phyloP scores from a whole-genome alignment of 2,329 filamentous ascomycete genomes.

The Neofusicoccum sp. region DNA sequence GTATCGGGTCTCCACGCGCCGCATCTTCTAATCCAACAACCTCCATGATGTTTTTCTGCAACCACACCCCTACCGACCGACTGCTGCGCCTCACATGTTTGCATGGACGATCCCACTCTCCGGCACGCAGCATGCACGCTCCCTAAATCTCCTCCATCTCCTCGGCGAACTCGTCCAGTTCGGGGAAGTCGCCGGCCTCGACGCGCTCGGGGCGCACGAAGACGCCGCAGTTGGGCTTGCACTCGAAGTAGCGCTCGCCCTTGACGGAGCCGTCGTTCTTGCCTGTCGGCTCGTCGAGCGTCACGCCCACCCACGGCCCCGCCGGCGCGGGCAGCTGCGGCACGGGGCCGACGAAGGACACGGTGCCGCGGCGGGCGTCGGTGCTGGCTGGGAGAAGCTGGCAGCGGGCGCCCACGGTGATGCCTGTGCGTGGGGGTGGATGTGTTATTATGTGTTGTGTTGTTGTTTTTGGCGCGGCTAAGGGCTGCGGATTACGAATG shows the following conservation, averaged over 20 bases:
- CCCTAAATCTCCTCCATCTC: slow-evolving; percentile 64
- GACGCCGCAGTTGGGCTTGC: slow-evolving; percentile 67
- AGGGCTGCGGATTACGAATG: background rate
- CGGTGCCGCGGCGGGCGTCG: slow-evolving; percentile 66
- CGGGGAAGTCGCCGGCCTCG: slow-evolving; percentile 68
- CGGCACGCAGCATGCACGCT: too few species aligned
- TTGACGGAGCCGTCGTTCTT: slow-evolving; percentile 77
- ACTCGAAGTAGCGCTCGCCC: slow-evolving; percentile 68
- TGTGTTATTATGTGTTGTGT: too few species aligned
- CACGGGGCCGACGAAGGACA: slow-evolving; percentile 72
- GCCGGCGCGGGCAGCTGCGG: slow-evolving; percentile 67
- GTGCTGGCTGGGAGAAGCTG: slow-evolving; percentile 57
- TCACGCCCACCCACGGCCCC: slow-evolving; percentile 66
- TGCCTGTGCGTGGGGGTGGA: slow-evolving; percentile 30
- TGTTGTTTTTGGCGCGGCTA: background rate
- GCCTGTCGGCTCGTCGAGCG: slow-evolving; percentile 74
- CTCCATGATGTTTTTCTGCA: too few species aligned
- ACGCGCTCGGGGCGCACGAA: slow-evolving; percentile 77
- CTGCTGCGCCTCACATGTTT: too few species aligned
- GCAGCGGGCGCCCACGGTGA: slow-evolving; percentile 43
- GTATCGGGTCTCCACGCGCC: too few species aligned
- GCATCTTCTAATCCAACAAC: too few species aligned
- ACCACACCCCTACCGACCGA: too few species aligned
- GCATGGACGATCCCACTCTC: too few species aligned
- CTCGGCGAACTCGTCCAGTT: slow-evolving; percentile 65